phyloP scores from a whole-genome alignment of 1,284 basidiomycete genomes.

The Microbotryum saponariae region DNA sequence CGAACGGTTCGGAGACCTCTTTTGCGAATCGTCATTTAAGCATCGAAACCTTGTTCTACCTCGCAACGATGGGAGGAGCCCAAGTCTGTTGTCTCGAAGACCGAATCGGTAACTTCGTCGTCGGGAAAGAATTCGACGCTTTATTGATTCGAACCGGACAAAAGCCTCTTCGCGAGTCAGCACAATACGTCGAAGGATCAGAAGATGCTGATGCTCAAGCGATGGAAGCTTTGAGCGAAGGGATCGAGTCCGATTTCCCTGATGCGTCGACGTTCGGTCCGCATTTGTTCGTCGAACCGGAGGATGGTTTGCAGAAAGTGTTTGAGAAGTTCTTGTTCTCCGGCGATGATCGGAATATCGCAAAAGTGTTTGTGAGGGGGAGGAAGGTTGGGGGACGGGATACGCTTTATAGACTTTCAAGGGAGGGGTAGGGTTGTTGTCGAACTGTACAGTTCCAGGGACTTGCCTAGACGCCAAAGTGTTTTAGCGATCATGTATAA shows the following conservation, averaged over 20 bases:
- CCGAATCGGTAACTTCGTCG: constrained; percentile 66
- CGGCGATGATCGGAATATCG: constrained; percentile 75
- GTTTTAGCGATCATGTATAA: too few species aligned
- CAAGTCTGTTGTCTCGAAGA: constrained; percentile 65
- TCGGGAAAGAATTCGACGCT: constrained; percentile 86
- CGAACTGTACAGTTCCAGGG: too few species aligned
- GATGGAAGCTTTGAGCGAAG: constrained; percentile 20
- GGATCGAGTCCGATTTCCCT: constrained; percentile 47
- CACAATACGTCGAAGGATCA: background rate
- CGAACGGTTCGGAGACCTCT: constrained; percentile 10
- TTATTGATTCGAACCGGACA: constrained; percentile 56
- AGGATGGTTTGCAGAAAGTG: constrained; percentile 47
- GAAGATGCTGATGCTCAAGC: too few species aligned
- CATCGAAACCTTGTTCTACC: constrained; percentile 70
- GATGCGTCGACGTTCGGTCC: constrained; percentile 31
- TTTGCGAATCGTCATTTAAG: constrained; percentile 61
- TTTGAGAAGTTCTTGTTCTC: constrained; percentile 59
- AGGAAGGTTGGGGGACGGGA: constrained; percentile 59
- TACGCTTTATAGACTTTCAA: too few species aligned
- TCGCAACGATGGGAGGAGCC: constrained; percentile 89
- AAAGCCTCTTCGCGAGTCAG: background rate
- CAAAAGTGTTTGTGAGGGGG: constrained; percentile 76
- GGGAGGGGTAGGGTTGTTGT: too few species aligned
- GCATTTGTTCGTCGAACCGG: constrained; percentile 28
- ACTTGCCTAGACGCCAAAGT: too few species aligned